Conservation (phyloP, 2,329 filamentous ascomycete genomes). For the Escovopsis sp. region DNA sequence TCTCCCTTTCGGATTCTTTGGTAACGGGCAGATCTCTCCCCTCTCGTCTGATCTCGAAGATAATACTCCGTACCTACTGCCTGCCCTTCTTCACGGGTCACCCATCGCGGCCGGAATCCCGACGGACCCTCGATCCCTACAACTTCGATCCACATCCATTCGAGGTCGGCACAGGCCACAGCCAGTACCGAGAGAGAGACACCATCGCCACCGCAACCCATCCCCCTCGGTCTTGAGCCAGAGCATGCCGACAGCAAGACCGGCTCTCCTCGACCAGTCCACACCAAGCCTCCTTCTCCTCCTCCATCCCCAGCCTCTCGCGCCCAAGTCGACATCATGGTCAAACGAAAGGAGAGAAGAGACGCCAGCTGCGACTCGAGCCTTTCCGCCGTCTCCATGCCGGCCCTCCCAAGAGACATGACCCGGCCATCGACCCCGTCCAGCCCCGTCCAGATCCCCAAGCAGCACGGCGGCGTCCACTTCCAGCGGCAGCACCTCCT, state of each 20-base stretch:
- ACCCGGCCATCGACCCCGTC: conserved; percentile 23
- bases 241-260: conserved; percentile 17
- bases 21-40: too few relatives aligned
- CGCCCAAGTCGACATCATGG: conserved; percentile 18
- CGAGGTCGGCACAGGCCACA: neutral
- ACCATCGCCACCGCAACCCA: conserved; percentile 10
- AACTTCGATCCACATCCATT: neutral
- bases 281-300: conserved; percentile 5
- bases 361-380: conserved; percentile 9
- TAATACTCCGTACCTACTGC: too few relatives aligned
- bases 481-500: conserved; percentile 19
- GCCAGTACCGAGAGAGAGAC: neutral
- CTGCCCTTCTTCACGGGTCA: neutral
- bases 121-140: neutral
- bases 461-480: conserved; percentile 20
- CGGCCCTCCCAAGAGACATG: conserved; percentile 13
- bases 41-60: neutral
- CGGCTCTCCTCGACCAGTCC: conserved; percentile 7
- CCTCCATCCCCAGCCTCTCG: conserved; percentile 5
- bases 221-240: conserved; percentile 4
- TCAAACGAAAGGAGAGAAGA: conserved; percentile 19
- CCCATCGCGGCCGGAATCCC: neutral
- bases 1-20: neutral
- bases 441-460: conserved; percentile 41
- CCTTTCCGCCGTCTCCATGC: conserved; percentile 15